phyloP scores from a whole-genome alignment of 495 filamentous ascomycete genomes.

The Penicillium malachiteum region DNA sequence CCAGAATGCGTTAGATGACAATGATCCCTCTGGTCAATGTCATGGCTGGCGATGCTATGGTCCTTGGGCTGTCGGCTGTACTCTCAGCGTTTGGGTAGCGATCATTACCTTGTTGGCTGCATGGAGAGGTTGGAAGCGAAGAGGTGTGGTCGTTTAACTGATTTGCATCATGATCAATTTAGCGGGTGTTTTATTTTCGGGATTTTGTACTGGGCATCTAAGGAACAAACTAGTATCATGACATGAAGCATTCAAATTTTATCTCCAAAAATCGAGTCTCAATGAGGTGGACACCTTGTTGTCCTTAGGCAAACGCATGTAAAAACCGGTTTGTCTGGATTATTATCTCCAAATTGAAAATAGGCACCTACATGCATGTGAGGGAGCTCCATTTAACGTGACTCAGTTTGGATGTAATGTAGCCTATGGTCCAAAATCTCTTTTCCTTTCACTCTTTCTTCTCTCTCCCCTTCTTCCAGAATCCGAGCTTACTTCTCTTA shows the following conservation, averaged over 20 bases:
- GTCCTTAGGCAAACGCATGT: no score
- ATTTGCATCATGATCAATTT: background rate
- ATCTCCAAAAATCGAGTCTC: no score
- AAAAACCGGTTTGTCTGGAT: no score
- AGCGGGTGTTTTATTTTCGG: background rate
- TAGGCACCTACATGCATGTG: no score
- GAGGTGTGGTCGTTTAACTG: slow-evolving; percentile 72
- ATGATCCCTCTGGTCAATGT: slow-evolving; percentile 39
- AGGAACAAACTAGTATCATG: background rate
- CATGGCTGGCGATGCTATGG: slow-evolving; percentile 80
- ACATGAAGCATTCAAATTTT: background rate
- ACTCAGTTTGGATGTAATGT: no score
- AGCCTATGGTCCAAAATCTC: no score
- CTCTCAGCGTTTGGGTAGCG: slow-evolving; percentile 73
- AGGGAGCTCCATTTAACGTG: no score
- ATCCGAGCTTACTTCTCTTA: no score
- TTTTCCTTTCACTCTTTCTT: no score
- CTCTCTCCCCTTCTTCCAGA: no score
- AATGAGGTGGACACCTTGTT: no score
- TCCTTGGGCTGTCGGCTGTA: slow-evolving; percentile 75
- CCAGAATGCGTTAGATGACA: slow-evolving; percentile 54
- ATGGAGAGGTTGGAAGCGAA: slow-evolving; percentile 82
- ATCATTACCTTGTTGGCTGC: slow-evolving; percentile 70
- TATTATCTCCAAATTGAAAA: no score
- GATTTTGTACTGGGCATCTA: background rate